Conservation (phyloP, 345 rosid species). For the Eucalyptus paniculata region DNA sequence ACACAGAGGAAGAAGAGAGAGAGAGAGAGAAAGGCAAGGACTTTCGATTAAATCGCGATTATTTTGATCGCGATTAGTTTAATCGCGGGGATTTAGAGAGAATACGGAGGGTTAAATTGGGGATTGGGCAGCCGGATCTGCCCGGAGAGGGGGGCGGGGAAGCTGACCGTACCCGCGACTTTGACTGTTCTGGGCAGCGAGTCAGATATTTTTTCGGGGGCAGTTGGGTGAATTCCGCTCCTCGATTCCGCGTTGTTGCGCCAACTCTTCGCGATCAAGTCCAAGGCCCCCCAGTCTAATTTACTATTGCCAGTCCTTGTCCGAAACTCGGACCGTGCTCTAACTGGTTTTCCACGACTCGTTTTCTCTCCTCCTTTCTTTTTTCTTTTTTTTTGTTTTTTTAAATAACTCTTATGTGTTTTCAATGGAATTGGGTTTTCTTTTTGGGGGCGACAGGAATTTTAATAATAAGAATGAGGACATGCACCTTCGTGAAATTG, state of each 20-base stretch:
- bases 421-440: neutral
- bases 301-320: neutral
- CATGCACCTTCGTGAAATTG: neutral
- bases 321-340: neutral
- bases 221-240: neutral
- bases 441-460: neutral
- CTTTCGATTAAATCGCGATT: neutral
- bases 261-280: neutral
- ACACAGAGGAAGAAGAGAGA: neutral
- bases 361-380: neutral
- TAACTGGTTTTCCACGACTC: neutral
- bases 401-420: neutral
- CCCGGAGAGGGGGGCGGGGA: neutral
- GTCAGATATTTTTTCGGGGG: neutral
- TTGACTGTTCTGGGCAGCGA: constrained; percentile 1
- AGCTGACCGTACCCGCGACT: neutral
- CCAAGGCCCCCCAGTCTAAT: neutral
- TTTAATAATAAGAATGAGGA: neutral
- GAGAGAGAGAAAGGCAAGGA: neutral
- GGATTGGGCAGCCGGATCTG: neutral
- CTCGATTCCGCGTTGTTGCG: neutral
- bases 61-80: neutral
- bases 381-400: neutral
- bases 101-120: neutral
- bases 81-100: neutral